A percentile compares a stretch with the other conserved stretches of the same genome.
phyloP scores from a whole-genome alignment of 2,329 filamentous ascomycete species.

The Malbranchea zuffiana region DNA sequence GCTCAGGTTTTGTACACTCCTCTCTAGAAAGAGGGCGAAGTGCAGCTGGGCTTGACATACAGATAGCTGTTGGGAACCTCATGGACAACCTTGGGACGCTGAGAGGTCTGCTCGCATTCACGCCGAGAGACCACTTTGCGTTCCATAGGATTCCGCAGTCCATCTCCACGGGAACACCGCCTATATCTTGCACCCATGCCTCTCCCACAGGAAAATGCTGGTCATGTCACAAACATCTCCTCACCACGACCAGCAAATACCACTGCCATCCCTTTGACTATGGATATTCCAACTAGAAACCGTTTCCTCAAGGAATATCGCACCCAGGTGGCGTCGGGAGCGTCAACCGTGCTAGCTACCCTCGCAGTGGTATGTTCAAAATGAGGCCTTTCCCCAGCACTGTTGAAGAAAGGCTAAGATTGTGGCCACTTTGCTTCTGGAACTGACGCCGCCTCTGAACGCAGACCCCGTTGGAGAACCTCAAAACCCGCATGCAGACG shows the following conservation, averaged over 20 bases:
- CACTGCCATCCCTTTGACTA: conserved; percentile 24
- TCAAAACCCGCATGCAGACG: conserved; percentile 43
- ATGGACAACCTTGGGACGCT: conserved; percentile 41
- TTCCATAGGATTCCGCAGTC: conserved; percentile 42
- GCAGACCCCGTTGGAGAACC: conserved; percentile 39
- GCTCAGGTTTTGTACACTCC: no score
- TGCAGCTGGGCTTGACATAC: no score
- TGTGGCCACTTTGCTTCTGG: conserved; percentile 12
- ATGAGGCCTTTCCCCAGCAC: not conserved
- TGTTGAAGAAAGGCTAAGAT: not conserved
- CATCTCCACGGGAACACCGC: conserved; percentile 15
- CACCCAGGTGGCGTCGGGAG: conserved; percentile 37
- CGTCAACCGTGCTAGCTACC: conserved; percentile 36
- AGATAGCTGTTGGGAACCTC: no score
- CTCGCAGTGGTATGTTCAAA: conserved; percentile 34
- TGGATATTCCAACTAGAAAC: conserved; percentile 33
- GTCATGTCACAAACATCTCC: conserved; percentile 26
- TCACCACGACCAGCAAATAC: conserved; percentile 26
- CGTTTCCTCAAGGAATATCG: conserved; percentile 36
- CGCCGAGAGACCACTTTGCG: conserved; percentile 41
- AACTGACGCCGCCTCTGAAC: conserved; percentile 4
- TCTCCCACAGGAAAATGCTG: conserved; percentile 19
- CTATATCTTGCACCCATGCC: conserved; percentile 11
- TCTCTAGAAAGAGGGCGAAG: no score
- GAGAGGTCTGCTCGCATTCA: conserved; percentile 40